phyloP scores from a whole-genome alignment of 169 alveolate genomes.

The Hepatocystis sp. region DNA sequence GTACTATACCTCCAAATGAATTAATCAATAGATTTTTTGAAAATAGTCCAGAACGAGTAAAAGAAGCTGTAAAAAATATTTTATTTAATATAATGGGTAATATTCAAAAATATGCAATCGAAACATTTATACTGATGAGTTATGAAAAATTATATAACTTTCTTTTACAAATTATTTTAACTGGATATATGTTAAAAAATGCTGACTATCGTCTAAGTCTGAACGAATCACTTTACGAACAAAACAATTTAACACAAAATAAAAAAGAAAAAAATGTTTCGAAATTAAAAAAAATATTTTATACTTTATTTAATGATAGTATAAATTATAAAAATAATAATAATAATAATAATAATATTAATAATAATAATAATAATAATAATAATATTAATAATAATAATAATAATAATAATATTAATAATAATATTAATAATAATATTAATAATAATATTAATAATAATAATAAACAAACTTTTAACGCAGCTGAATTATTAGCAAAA shows the following conservation, averaged over 20 bases:
- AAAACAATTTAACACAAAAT: slow-evolving; percentile 11
- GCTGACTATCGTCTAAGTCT: slow-evolving; percentile 86
- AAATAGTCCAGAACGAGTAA: slow-evolving; percentile 83
- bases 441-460: too few species aligned
- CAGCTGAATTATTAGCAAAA: too few species aligned
- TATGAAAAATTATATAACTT: slow-evolving; percentile 82
- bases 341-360: too few species aligned
- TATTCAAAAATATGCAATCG: slow-evolving; percentile 84
- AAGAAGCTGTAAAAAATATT: slow-evolving; percentile 88
- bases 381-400: too few species aligned
- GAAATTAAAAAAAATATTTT: slow-evolving; percentile 57
- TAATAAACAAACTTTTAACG: too few species aligned
- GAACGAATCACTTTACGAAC: slow-evolving; percentile 77
- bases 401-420: too few species aligned
- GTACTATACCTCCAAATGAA: slow-evolving; percentile 81
- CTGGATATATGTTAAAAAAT: slow-evolving; percentile 88
- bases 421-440: too few species aligned
- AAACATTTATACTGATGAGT: slow-evolving; percentile 87
- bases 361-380: too few species aligned
- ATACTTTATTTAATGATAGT: slow-evolving; percentile 33
- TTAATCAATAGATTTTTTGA: slow-evolving; percentile 79
- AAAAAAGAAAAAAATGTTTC: slow-evolving; percentile 26
- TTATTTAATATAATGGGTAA: slow-evolving; percentile 84
- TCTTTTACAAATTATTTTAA: slow-evolving; percentile 83
- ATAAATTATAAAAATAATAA: too few species aligned